These are phyloP conservation scores for Byssochlamys sp. DNA, from an alignment of 2,329 filamentous ascomycete species.

Conservation along the genomic window DNA sequence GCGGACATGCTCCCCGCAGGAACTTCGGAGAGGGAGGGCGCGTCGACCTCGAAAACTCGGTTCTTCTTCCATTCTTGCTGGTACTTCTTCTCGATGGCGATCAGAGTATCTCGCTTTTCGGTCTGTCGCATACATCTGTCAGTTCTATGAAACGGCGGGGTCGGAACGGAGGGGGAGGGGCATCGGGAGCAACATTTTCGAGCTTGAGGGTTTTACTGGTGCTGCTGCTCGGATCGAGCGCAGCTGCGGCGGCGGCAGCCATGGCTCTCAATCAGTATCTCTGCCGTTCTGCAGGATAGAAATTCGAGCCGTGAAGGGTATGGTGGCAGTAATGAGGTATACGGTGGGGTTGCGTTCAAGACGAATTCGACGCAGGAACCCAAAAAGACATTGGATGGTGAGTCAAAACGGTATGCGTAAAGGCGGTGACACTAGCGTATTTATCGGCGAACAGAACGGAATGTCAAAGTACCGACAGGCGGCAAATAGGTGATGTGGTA, in stretches of 20 bases:
- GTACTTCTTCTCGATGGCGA: conserved; percentile 82
- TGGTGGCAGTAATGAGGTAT: conserved; percentile 7
- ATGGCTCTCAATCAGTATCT: conserved; percentile 21
- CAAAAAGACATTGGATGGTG: background rate
- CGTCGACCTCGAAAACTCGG: conserved; percentile 73
- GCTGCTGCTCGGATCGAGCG: conserved; percentile 45
- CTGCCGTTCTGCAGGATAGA: conserved; percentile 17
- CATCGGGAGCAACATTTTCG: conserved; percentile 42
- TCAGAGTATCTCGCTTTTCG: conserved; percentile 74
- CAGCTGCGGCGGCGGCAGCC: conserved; percentile 40
- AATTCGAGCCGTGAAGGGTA: conserved; percentile 9
- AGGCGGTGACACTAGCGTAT: background rate
- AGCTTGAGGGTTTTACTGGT: conserved; percentile 56
- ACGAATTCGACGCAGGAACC: background rate
- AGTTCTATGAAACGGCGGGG: background rate
- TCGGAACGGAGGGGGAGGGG: conserved; percentile 1
- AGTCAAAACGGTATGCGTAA: conserved; percentile 2
- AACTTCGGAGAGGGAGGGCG: conserved; percentile 68
- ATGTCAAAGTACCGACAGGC: background rate
- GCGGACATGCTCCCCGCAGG: conserved; percentile 64
- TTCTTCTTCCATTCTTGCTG: conserved; percentile 72
- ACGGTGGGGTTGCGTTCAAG: conserved; percentile 11
- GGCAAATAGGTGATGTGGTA: background rate
- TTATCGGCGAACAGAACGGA: background rate
- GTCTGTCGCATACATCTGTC: conserved; percentile 44